Base-by-base conservation (phyloP, 805 yeast species). In the Starmerella davenportii region DNA sequence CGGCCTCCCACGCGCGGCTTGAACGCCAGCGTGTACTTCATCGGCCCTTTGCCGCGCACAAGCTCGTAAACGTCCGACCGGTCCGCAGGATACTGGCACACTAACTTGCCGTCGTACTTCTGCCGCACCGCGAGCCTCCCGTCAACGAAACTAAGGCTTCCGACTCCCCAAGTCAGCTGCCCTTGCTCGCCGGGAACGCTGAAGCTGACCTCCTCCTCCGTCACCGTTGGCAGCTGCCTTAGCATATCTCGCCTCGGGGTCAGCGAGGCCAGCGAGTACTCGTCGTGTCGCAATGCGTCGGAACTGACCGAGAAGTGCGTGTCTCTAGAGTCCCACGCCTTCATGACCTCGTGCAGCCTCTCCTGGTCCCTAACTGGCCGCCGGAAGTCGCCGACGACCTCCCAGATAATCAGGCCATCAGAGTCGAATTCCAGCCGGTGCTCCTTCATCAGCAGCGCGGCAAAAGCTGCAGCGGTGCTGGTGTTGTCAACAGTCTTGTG, bases 231-330 rank as follows among this genome's bases (percentile, higher is more conserved):
- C 8, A 43, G 46, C 16, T 41, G 36, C n/a, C 48, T 43, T 30
- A 52, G 40, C 42, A 54, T 44, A 38, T 53, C 59, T 4, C 59
- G 46, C 5, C 59, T 48, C 4, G 59, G 58, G 20, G 45, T 49
- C 15, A 55, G 42, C n/a, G 50, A 51, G 23, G 59, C 59, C 7
- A 53, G 42, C 24, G 57, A 52, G 23, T 36, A 43, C 23, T 38
- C 42, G 35, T 53, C 56, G 23, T 49, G 36, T 19, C 48, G 44
- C 29, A 45, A 32, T 16, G 46, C 37, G 19, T 51, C 36, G 20
- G 51, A 36, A 3, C 51, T 45, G 23, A 51, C 45, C 25, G 46
- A 39, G 18, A 54, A 37, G 38, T 36, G 46, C 29, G 34, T 38
- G n/a, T 37, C 23, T 5, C 36, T 24, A 24, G 36, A 35, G 17